Percentiles rank a stretch among this genome's conserved stretches.
These are phyloP conservation scores for Rhexocercosporidium sp. DNA, from an alignment of 2,329 filamentous ascomycete species.

Conservation along the genomic window DNA sequence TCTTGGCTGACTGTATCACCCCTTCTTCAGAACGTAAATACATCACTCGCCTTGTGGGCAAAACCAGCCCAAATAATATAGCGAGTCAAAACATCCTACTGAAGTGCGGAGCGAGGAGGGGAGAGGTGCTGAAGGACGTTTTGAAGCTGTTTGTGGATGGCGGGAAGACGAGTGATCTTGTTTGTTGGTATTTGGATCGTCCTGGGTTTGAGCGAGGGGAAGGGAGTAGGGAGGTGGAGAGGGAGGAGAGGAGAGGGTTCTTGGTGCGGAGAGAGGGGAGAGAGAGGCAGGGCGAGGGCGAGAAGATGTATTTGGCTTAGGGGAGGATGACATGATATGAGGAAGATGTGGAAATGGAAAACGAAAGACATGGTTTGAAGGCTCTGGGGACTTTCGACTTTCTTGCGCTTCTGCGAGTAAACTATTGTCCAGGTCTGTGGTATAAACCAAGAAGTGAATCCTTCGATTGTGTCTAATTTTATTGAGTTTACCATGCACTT, in stretches of 20 bases:
- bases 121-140: constrained; percentile 20
- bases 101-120: constrained; percentile 28
- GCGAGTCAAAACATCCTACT: constrained; percentile 27
- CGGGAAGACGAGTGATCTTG: constrained; percentile 21
- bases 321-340: background rate
- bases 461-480: too few relatives aligned
- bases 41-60: constrained; percentile 30
- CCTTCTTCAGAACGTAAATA: constrained; percentile 25
- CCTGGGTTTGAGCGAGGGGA: constrained; percentile 16
- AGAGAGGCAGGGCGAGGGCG: too few relatives aligned
- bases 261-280: background rate
- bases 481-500: background rate
- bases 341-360: too few relatives aligned
- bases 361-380: too few relatives aligned
- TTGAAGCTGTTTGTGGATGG: constrained; percentile 16
- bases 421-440: too few relatives aligned
- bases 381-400: too few relatives aligned
- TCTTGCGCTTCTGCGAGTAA: too few relatives aligned
- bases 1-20: background rate
- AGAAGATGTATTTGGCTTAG: too few relatives aligned
- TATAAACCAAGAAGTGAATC: too few relatives aligned
- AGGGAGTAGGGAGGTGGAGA: background rate
- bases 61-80: constrained; percentile 28
- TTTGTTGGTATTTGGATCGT: constrained; percentile 34
- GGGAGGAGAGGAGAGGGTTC: background rate